phyloP scores from a whole-genome alignment of 139 green algal species.

The Chlorella ohadii region DNA sequence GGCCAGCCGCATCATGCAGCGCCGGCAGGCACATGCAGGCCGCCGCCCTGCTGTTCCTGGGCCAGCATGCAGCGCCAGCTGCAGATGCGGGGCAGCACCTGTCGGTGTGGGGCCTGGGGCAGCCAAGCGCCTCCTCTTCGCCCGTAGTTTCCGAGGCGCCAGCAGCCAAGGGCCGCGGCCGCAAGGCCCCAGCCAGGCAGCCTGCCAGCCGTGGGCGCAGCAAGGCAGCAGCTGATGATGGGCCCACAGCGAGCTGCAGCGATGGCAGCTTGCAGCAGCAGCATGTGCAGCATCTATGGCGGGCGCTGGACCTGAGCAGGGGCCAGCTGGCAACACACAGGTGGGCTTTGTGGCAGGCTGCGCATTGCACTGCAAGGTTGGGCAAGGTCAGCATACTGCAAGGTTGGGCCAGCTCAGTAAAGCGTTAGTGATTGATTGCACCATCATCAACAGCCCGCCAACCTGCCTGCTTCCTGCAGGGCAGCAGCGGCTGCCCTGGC shows the following conservation, averaged over 20 bases:
- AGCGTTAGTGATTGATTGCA: too few relatives aligned
- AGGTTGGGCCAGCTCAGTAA: too few relatives aligned
- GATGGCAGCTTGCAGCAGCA: background rate
- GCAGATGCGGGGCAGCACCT: slow-evolving; percentile 1
- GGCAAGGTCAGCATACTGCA: too few relatives aligned
- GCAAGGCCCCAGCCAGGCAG: background rate
- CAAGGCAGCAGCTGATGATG: background rate
- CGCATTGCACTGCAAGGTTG: too few relatives aligned
- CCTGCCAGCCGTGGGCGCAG: background rate
- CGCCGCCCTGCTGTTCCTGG: slow-evolving; percentile 10
- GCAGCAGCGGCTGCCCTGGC: slow-evolving; percentile 35
- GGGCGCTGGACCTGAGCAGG: slow-evolving; percentile 20
- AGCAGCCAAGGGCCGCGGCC: background rate
- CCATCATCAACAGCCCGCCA: too few relatives aligned
- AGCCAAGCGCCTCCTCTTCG: background rate
- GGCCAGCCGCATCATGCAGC: background rate
- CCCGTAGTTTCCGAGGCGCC: background rate
- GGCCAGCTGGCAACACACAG: slow-evolving; percentile 8
- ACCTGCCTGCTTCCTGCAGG: slow-evolving; percentile 12
- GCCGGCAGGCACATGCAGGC: background rate
- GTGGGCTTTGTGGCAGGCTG: background rate
- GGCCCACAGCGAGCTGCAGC: background rate
- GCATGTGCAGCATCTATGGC: slow-evolving; percentile 10
- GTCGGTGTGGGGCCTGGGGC: slow-evolving; percentile 9
- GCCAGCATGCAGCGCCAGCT: background rate